phyloP scores from a whole-genome alignment of 2,329 filamentous ascomycete genomes.

The Cladophialophora carrionii region DNA sequence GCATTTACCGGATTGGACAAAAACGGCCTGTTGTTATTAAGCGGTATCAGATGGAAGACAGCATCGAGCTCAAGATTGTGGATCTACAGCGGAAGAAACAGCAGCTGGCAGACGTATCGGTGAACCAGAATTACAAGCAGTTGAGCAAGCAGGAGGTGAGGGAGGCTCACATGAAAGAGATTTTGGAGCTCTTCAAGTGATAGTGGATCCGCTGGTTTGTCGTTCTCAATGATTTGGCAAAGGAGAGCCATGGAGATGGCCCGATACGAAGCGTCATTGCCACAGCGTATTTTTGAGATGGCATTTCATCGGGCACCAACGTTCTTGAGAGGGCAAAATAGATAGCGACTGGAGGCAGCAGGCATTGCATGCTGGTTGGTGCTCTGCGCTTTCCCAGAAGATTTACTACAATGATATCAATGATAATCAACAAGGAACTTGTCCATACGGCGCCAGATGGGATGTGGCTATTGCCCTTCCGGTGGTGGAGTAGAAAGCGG shows the following conservation, averaged over 20 bases:
- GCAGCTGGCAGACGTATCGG: conserved; percentile 82
- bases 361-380: neutral
- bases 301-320: neutral
- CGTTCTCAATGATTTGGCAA: neutral
- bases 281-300: neutral
- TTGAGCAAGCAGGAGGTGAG: conserved; percentile 38
- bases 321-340: neutral
- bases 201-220: neutral
- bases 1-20: conserved; percentile 89
- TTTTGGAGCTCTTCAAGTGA: conserved; percentile 39
- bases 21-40: conserved; percentile 84
- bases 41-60: conserved; percentile 84
- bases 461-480: neutral
- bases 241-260: neutral
- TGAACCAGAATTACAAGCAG: conserved; percentile 61
- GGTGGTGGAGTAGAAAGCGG: neutral
- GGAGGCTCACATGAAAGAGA: conserved; percentile 38
- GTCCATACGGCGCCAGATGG: neutral
- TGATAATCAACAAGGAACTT: neutral
- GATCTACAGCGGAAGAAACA: conserved; percentile 90
- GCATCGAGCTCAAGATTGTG: conserved; percentile 93
- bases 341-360: neutral
- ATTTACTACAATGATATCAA: neutral
- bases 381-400: neutral
- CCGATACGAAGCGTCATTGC: neutral